A percentile compares a stretch with the other conserved stretches of the same genome.
Evolutionary conservation across 1,139 yeast genomes (phyloP).

Genomic region (Lodderomyces jiufengensis): DNA sequence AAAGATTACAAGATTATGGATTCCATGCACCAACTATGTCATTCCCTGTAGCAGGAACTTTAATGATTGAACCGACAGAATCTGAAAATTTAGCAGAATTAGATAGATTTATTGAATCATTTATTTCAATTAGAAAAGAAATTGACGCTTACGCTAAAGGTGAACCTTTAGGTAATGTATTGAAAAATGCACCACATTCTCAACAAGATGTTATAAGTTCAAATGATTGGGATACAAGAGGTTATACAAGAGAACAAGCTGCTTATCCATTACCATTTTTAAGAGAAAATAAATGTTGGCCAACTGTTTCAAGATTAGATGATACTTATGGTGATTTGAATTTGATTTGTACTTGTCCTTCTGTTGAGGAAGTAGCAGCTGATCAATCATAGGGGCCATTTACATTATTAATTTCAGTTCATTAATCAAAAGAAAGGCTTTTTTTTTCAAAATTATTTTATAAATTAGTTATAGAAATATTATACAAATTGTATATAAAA

Average conservation of each 20-base stretch:
- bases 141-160: constrained; percentile 73
- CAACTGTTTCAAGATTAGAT: constrained; percentile 85
- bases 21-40: constrained; percentile 99
- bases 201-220: constrained; percentile 67
- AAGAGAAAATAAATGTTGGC: constrained; percentile 85
- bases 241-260: constrained; percentile 89
- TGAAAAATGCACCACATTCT: constrained; percentile 92
- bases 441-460: too few species aligned
- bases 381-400: background rate
- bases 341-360: constrained; percentile 89
- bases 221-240: constrained; percentile 73
- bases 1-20: constrained; percentile 95
- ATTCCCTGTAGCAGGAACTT: constrained; percentile 95
- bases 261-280: constrained; percentile 83
- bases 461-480: too few species aligned
- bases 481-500: too few species aligned
- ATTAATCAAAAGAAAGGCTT: too few species aligned
- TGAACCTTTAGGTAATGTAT: constrained; percentile 61
- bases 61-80: constrained; percentile 98
- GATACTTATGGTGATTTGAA: constrained; percentile 94
- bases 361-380: constrained; percentile 63
- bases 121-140: constrained; percentile 79
- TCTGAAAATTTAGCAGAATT: constrained; percentile 85
- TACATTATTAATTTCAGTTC: too few species aligned
- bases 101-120: constrained; percentile 85